Base-by-base conservation (phyloP, 768 basidiomycete genomes). In the Podaxis carcinomalis region DNA sequence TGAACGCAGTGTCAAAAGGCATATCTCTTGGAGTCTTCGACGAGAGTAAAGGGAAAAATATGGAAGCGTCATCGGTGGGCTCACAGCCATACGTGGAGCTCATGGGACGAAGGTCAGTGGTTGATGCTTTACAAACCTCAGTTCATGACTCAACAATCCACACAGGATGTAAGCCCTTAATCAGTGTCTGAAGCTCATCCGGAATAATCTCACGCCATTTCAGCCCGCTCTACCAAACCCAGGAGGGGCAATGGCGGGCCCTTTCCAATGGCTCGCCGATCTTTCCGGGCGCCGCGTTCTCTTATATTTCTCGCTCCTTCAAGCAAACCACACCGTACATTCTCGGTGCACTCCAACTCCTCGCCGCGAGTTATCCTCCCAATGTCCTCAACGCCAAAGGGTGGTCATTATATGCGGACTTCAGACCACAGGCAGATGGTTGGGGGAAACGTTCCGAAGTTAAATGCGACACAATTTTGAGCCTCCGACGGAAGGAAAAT, bases 391-490 rank as follows among this genome's bases (percentile, higher is more conserved):
- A 88, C 67, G 70, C 69, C 51, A 75, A 79, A 59, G 96, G 89
- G 7, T 95, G 90, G 77, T 74, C 80, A 19, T 77, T 98, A 46
- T 98, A 98, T 70, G 83, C 86, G 25, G 88, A 91, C 16, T 97
- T 98, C 72, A 86, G 95, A 61, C 95, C 95, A 9, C 78, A 79
- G 11, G 87, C 86, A 0, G 85, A 85, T 27, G 86, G 84, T 25
- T 98, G 95, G 95, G 95, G 95, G 4, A 83, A 88, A 70, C 81
- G 84, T 59, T 90, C 87, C 2, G 86, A 92, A 66, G 76, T 97
- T 27, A 79, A 79, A 39, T 92, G 90, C 68, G 78, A 79, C 44
- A 83, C 69, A 35, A 89, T 98, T 53, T 77, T 98, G 35, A 80
- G 69, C 19, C 70, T 91, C 61, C 54, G 59, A 35, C 53, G 35